Conservation (phyloP, 2,329 filamentous ascomycete species). For the Pyrenochaeta sp. region DNA sequence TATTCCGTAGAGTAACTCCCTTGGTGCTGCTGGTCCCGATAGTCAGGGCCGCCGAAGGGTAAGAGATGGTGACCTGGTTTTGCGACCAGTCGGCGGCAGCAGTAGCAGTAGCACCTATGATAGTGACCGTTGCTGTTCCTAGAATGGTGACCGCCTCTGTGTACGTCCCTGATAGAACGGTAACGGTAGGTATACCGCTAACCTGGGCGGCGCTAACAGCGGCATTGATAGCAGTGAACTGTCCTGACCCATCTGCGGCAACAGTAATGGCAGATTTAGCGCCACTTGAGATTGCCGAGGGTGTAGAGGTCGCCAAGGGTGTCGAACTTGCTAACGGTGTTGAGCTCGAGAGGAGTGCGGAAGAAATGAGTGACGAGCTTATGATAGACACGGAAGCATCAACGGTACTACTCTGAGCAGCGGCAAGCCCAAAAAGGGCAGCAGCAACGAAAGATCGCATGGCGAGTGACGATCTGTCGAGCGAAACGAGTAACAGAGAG, state of each 20-base stretch:
- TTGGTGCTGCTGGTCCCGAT: conserved; percentile 40
- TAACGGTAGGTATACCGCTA: conserved; percentile 54
- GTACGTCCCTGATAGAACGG: conserved; percentile 57
- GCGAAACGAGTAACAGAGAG: conserved; percentile 1
- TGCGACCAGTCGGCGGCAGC: conserved; percentile 43
- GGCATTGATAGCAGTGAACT: conserved; percentile 57
- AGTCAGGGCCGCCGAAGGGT: conserved; percentile 35
- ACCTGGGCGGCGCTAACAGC: conserved; percentile 56
- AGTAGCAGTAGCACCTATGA: conserved; percentile 47
- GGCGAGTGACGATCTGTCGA: conserved; percentile 12
- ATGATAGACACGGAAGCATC: conserved; percentile 4
- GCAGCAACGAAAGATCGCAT: conserved; percentile 22
- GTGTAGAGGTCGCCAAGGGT: background rate
- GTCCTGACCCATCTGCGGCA: conserved; percentile 54
- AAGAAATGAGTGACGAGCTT: conserved; percentile 1
- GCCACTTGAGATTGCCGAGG: conserved; percentile 11
- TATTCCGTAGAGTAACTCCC: conserved; percentile 49
- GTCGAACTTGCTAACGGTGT: background rate
- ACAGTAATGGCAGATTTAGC: conserved; percentile 51
- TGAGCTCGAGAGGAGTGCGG: too few species aligned
- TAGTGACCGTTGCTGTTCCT: conserved; percentile 54
- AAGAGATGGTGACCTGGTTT: conserved; percentile 51
- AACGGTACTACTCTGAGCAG: conserved; percentile 22
- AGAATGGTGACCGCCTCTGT: conserved; percentile 53
- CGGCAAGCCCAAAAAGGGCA: conserved; percentile 20